phyloP scores from a whole-genome alignment of 2,329 filamentous ascomycete species.

The Talaromyces sp. region DNA sequence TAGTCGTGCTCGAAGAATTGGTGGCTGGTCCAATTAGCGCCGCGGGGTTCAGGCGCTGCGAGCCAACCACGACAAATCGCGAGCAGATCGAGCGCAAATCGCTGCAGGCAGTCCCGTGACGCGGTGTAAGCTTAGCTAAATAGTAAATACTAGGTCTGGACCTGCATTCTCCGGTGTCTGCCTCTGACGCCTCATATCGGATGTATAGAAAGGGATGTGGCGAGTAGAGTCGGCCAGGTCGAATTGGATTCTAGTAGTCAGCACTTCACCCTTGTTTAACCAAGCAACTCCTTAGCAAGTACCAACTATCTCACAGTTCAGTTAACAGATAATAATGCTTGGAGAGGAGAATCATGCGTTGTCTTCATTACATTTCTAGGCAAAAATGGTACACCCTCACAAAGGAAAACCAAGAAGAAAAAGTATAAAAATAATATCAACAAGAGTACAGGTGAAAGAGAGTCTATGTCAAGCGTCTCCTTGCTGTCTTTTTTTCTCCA shows the following conservation, averaged over 20 bases:
- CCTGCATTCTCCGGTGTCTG: not conserved
- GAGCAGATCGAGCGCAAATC: not conserved
- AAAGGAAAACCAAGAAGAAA: conserved; percentile 18
- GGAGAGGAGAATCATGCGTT: conserved; percentile 11
- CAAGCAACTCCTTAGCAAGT: not conserved
- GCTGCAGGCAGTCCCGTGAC: not conserved
- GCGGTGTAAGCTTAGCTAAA: too few relatives aligned
- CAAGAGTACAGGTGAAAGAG: conserved; percentile 14
- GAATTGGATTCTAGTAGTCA: too few relatives aligned
- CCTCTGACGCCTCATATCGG: not conserved
- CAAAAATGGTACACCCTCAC: conserved; percentile 2
- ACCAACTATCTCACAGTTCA: not conserved
- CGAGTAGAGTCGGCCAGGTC: too few relatives aligned
- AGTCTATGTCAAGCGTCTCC: conserved; percentile 1
- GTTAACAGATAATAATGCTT: not conserved
- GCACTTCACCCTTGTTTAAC: not conserved
- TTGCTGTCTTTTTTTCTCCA: conserved; percentile 7
- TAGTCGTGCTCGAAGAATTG: not conserved
- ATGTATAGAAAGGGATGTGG: not conserved
- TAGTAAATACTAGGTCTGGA: not conserved
- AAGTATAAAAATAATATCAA: conserved; percentile 13
- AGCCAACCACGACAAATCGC: conserved; percentile 10
- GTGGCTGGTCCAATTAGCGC: conserved; percentile 15
- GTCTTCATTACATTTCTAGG: conserved; percentile 10
- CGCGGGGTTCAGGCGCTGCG: not conserved